Conservation (phyloP, 2,329 filamentous ascomycete genomes). For the Neophaeococcomyces mojaviensis region DNA sequence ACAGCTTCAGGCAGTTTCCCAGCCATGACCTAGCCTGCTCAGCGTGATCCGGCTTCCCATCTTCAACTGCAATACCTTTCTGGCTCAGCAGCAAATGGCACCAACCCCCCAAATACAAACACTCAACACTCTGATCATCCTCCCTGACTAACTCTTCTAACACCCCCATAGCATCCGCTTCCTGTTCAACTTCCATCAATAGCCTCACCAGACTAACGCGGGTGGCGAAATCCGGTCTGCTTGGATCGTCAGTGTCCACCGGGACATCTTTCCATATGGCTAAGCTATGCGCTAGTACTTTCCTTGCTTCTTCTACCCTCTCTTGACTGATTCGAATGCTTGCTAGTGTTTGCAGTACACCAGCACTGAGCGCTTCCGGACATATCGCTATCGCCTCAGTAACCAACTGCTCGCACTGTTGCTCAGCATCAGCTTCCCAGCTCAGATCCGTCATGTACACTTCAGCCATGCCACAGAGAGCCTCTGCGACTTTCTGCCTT, state of each 20-base stretch:
- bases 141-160: constrained; percentile 76
- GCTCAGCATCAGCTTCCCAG: constrained; percentile 81
- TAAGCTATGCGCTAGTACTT: constrained; percentile 71
- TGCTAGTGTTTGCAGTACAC: constrained; percentile 91
- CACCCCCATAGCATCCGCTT: constrained; percentile 75
- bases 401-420: constrained; percentile 76
- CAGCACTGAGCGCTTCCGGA: constrained; percentile 58
- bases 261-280: constrained; percentile 74
- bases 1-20: constrained; percentile 72
- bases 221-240: constrained; percentile 76
- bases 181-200: constrained; percentile 83
- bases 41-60: constrained; percentile 28
- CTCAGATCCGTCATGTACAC: constrained; percentile 99
- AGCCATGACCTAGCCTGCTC: constrained; percentile 65
- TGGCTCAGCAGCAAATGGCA: constrained; percentile 64
- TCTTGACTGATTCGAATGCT: constrained; percentile 88
- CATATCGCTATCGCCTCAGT: constrained; percentile 84
- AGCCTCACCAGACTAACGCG: constrained; percentile 76
- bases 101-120: constrained; percentile 96
- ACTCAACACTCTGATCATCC: constrained; percentile 89
- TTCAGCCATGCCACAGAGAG: constrained; percentile 89
- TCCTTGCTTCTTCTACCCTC: constrained; percentile 68
- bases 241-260: constrained; percentile 55
- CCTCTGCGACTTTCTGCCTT: constrained; percentile 74
- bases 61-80: constrained; percentile 36